Percentiles rank a stretch among this genome's conserved stretches.
These are phyloP conservation scores for Amylostereum areolatum DNA, from an alignment of 1,284 basidiomycete species.

Conservation along the genomic window DNA sequence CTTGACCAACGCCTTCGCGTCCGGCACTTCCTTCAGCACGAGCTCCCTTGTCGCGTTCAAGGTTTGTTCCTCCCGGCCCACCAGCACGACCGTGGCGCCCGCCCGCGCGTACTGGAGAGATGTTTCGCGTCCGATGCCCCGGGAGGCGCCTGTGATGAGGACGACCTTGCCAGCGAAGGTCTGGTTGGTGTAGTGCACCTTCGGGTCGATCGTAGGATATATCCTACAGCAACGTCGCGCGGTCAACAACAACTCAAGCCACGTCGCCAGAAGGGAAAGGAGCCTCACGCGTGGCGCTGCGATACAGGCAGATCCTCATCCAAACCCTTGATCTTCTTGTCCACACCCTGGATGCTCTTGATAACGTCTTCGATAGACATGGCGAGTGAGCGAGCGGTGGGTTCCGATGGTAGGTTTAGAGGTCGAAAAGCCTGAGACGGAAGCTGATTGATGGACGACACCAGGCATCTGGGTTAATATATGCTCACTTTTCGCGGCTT, in stretches of 20 bases:
- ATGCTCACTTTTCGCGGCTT: no score
- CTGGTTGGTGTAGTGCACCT: not conserved
- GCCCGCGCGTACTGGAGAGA: slow-evolving; percentile 5
- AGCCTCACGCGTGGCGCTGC: not conserved
- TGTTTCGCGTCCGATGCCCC: slow-evolving; percentile 14
- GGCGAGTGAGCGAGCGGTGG: no score
- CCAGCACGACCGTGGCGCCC: slow-evolving; percentile 8
- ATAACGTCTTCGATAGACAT: no score
- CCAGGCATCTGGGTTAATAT: no score
- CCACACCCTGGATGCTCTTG: no score
- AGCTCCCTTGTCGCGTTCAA: slow-evolving; percentile 4
- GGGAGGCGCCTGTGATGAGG: slow-evolving; percentile 17
- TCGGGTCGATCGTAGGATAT: not conserved
- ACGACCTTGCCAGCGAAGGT: slow-evolving; percentile 12
- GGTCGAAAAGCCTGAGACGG: no score
- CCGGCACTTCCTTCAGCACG: not conserved
- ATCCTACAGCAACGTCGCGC: not conserved
- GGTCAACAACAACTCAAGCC: no score
- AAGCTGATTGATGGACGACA: no score
- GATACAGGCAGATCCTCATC: not conserved
- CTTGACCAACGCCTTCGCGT: not conserved
- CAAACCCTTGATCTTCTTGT: no score
- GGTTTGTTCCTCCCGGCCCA: slow-evolving; percentile 1
- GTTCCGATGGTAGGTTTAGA: no score
- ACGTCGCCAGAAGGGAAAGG: not conserved